phyloP scores from a whole-genome alignment of 2,329 filamentous ascomycete species.

The Plenodomus biglobosus region DNA sequence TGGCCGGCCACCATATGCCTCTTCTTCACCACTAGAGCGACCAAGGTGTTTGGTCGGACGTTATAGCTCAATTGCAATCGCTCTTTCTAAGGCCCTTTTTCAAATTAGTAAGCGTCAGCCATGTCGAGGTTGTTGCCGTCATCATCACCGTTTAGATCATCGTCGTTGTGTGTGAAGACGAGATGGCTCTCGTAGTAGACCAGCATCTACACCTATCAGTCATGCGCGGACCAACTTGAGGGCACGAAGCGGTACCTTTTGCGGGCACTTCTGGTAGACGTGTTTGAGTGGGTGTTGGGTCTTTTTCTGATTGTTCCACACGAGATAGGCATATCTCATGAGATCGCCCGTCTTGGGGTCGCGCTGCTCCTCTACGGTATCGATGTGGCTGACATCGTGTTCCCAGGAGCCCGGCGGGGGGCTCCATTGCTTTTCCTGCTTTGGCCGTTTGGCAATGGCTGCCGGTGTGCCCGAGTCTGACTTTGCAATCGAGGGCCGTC shows the following conservation, averaged over 20 bases:
- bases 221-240: no score
- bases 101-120: conserved; percentile 5
- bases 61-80: no score
- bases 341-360: conserved; percentile 46
- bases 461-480: conserved; percentile 26
- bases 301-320: conserved; percentile 73
- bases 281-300: conserved; percentile 70
- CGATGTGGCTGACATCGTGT: conserved; percentile 68
- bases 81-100: neutral
- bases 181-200: conserved; percentile 55
- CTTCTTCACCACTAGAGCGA: no score
- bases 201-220: conserved; percentile 41
- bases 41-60: no score
- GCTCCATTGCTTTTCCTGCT: conserved; percentile 57
- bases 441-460: conserved; percentile 32
- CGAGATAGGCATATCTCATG: conserved; percentile 67
- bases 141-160: conserved; percentile 16
- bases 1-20: neutral
- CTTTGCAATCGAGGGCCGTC: conserved; percentile 28
- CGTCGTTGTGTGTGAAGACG: conserved; percentile 25
- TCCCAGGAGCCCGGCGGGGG: conserved; percentile 78
- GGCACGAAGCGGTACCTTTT: conserved; percentile 56
- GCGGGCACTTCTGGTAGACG: conserved; percentile 75
- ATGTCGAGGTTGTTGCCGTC: conserved; percentile 8
- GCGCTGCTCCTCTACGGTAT: conserved; percentile 67